Evolutionary conservation across 225 moss, liverwort and hornwort species (phyloP), one percentile per base, ranked within the genome.

Genomic region (Pseudoscleropodium purum): DNA sequence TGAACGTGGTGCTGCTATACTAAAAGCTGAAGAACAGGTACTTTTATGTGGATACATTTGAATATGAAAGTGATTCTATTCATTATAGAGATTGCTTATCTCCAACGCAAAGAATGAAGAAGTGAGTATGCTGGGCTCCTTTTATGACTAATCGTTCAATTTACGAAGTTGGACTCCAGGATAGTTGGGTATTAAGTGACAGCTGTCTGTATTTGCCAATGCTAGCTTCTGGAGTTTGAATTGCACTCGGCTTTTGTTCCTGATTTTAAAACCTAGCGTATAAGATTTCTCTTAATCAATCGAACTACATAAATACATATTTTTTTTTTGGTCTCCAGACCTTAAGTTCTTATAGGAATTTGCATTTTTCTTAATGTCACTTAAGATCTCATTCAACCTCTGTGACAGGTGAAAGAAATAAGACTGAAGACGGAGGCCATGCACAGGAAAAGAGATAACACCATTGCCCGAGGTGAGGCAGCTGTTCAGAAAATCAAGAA

Each of bases 1-100:
- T 64, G 91, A 91, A 91, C 92, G 92, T 61, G 61, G 93, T 84
- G 92, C 95, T 70, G 90, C 95, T 79, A 90, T 91, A 34, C 29
- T 92, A 23, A 95, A 93, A 90, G 92, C 91, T 84, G 93, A 95
- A 84, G 89, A 90, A 66, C 93, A 93, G 92, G 95, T 93, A 81
- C 84, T 68, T 83, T 56, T 24, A 59, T 37, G 49, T 82, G 72
- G 52, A 86, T 84, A 57, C 63, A 36, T 69, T 87, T 56, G 27
- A 73, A 75, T 79, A 61, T 43, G 83, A 72, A 66, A 63, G 24
- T 36, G 59, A 15, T 69, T 84, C 10, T 69, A 67, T 37, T 91
- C 29, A 45, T 62, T 39, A 36, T 54, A 72, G 82, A 89, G 65
- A 51, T 90, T 80, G 85, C 66, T 81, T 57, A 60, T 92, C 56